Percentiles rank a stretch among this genome's conserved stretches.
Conservation (phyloP, 257 asterid species). For the Cruciata laevipes region DNA sequence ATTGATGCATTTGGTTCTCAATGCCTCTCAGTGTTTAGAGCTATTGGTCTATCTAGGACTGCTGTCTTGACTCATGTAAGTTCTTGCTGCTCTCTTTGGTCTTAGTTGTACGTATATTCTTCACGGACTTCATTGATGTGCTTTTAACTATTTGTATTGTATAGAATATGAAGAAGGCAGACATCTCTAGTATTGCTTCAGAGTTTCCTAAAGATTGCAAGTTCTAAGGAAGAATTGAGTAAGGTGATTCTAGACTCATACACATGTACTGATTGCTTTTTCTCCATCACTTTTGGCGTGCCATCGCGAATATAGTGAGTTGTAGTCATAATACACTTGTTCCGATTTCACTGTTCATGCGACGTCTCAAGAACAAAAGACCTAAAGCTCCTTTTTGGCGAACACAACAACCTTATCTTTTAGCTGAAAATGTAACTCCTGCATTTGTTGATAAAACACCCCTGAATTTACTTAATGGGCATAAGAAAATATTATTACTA, state of each 20-base stretch:
- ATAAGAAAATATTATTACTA: too few relatives aligned
- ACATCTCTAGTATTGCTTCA: constrained; percentile 57
- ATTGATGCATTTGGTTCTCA: constrained; percentile 89
- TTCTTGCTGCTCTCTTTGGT: constrained; percentile 6
- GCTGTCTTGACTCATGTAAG: constrained; percentile 82
- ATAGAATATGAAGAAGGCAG: constrained; percentile 72
- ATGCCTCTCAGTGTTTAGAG: constrained; percentile 83
- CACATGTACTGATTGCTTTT: too few relatives aligned
- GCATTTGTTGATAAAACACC: too few relatives aligned
- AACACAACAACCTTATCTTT: constrained; percentile 62
- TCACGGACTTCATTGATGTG: not conserved
- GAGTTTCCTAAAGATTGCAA: constrained; percentile 94
- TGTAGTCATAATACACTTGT: not conserved
- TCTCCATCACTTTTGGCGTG: not conserved
- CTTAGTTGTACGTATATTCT: not conserved
- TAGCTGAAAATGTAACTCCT: constrained; percentile 70
- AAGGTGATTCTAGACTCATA: constrained; percentile 51
- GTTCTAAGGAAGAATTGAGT: constrained; percentile 79
- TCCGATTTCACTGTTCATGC: constrained; percentile 49
- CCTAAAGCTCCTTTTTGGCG: constrained; percentile 82
- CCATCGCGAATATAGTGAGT: too few relatives aligned
- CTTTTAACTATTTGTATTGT: constrained; percentile 13
- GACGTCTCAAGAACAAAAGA: constrained; percentile 82
- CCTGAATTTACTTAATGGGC: too few relatives aligned
- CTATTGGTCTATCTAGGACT: constrained; percentile 91